Evolutionary conservation across 2,329 filamentous ascomycete species (phyloP), one percentile per base, ranked within the genome.

Genomic region (Rhinocladiella similis): DNA sequence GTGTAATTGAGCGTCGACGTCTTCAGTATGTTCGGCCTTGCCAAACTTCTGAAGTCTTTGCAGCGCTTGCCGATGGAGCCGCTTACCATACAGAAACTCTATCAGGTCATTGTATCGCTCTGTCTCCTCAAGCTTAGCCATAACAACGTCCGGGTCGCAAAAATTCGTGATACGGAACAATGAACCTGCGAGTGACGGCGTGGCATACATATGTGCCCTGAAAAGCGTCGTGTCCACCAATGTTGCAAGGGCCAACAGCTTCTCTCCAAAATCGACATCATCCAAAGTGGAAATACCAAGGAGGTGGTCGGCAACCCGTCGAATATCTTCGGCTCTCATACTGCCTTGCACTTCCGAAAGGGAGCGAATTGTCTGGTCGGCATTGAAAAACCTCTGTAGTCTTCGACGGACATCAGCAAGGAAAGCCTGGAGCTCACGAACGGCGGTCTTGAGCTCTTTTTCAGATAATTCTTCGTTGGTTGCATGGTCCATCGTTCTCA

Each of bases 61-160:
- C 16, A 99, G 76, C 0, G 94, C 93, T 68, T 95, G 87, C 16
- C 87, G 85, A 72, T 99, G 94, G 39, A 97, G 81, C 71, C 88
- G 92, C 76, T 99, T 99, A 61, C 94, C 94, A 67, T 95, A 91
- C 64, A 97, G 86, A 69, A 99, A 99, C 71, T 97, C 93, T n/a
- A 99, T 91, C 1, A 99, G 78, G 73, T 97, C 93, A 50, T 88
- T 93, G 72, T 96, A 97, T 29, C 92, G 85, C 56, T 89, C 89
- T 39, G 87, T 90, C 70, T 96, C 90, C 57, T 96, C 85, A 3
- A 99, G 78, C 66, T 91, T 91, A 72, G 96, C 90, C 69, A 96
- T 94, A 19, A 99, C 93, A 2, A 97, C 94, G 27, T 90, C 88
- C 0, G 94, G 93, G 66, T 99, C 93, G 71, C 94, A 97, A 69